phyloP scores from a whole-genome alignment of 768 basidiomycete genomes.

The Tremella mesenterica region DNA sequence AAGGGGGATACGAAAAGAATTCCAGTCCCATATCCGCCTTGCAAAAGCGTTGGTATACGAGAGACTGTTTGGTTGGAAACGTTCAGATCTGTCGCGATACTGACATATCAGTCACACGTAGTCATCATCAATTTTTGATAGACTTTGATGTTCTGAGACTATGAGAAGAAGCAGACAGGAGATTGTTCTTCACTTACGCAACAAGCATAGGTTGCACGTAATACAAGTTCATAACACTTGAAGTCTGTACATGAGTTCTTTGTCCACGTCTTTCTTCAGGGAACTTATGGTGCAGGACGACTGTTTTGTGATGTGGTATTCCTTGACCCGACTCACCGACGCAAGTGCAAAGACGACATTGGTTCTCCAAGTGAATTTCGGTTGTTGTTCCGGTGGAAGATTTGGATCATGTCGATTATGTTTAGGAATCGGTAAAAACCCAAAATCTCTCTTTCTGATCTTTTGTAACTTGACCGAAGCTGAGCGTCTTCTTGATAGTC shows the following conservation, averaged over 20 bases:
- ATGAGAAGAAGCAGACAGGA: too few species aligned
- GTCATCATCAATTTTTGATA: too few species aligned
- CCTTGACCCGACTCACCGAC: slow-evolving; percentile 49
- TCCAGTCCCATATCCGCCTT: slow-evolving; percentile 58
- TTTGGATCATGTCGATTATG: slow-evolving; percentile 49
- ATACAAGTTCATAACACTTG: slow-evolving; percentile 56
- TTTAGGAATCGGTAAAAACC: slow-evolving; percentile 58
- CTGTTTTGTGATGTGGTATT: background rate
- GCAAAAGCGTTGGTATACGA: slow-evolving; percentile 43
- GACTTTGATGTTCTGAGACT: too few species aligned
- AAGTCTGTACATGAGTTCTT: slow-evolving; percentile 16
- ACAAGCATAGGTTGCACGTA: slow-evolving; percentile 63
- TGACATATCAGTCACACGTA: slow-evolving; percentile 6
- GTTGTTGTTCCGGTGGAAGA: slow-evolving; percentile 21
- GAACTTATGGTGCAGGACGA: background rate
- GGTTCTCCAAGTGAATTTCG: slow-evolving; percentile 26
- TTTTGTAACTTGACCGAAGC: background rate
- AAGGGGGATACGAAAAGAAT: slow-evolving; percentile 68
- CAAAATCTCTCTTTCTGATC: slow-evolving; percentile 50
- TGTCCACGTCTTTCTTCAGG: background rate
- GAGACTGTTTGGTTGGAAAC: slow-evolving; percentile 37
- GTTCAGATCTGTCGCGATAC: slow-evolving; percentile 37
- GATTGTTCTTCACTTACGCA: slow-evolving; percentile 45
- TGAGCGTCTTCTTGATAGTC: background rate
- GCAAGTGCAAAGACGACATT: slow-evolving; percentile 59